Evolutionary conservation across 2,329 filamentous ascomycete genomes (phyloP).

Genomic region (Diaporthe helianthi): DNA sequence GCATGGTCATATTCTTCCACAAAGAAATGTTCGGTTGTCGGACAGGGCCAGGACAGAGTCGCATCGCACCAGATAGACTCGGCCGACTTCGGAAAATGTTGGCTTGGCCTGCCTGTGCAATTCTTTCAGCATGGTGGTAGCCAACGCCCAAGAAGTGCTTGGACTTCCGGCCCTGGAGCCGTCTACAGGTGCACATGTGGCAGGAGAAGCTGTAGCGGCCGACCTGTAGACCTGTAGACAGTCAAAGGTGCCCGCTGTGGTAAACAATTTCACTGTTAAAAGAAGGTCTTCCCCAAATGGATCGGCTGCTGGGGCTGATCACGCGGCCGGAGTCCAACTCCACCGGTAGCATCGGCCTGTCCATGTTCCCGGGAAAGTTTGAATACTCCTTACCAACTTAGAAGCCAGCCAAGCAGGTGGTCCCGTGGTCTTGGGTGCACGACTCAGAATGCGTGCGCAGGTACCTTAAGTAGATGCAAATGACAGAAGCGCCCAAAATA

Average conservation of each 20-base stretch:
- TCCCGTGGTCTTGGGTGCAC: slow-evolving; percentile 6
- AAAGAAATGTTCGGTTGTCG: neutral
- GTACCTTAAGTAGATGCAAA: neutral
- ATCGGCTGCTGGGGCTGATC: slow-evolving; percentile 7
- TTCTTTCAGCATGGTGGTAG: neutral
- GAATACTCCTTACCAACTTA: too few species aligned
- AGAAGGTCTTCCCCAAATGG: slow-evolving; percentile 6
- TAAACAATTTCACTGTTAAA: too few species aligned
- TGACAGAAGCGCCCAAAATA: neutral
- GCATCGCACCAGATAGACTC: neutral
- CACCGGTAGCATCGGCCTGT: too few species aligned
- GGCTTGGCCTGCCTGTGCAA: neutral
- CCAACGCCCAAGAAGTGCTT: neutral
- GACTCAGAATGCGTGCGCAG: neutral
- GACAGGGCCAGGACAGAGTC: slow-evolving; percentile 21
- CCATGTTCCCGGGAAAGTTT: neutral
- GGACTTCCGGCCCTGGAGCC: neutral
- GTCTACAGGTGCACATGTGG: too few species aligned
- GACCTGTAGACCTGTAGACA: neutral
- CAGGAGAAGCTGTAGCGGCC: neutral
- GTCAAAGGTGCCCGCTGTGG: too few species aligned
- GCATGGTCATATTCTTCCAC: slow-evolving; percentile 2
- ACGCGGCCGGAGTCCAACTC: slow-evolving; percentile 8
- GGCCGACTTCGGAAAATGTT: slow-evolving; percentile 12
- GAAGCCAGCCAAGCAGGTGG: neutral